Evolutionary conservation across 257 asterid species (phyloP).

Genomic region (Pogostemon cablin): DNA sequence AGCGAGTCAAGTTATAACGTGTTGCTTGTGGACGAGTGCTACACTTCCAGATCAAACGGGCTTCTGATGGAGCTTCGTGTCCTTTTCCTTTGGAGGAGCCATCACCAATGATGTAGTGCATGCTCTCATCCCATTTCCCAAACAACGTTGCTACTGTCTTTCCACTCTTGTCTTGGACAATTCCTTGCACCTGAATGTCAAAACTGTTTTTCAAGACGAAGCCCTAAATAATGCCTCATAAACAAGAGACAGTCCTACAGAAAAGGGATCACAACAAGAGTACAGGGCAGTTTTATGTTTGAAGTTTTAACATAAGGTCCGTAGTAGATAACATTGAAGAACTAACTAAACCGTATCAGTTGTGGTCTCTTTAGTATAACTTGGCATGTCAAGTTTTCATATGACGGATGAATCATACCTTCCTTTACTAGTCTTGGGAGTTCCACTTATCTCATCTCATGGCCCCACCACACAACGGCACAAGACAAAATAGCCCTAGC

Average conservation of each 20-base stretch:
- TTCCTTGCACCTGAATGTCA: slow-evolving; percentile 81
- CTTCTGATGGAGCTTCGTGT: slow-evolving; percentile 58
- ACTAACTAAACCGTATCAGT: not conserved
- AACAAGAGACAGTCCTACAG: not conserved
- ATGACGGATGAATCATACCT: too few species aligned
- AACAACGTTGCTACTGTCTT: slow-evolving; percentile 79
- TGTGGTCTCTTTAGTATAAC: slow-evolving; percentile 2
- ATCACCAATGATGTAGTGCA: slow-evolving; percentile 82
- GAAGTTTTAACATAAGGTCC: not conserved
- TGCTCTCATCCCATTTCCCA: slow-evolving; percentile 98
- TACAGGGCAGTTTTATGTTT: not conserved
- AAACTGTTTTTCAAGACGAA: slow-evolving; percentile 28
- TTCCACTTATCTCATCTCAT: too few species aligned
- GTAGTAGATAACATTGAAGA: not conserved
- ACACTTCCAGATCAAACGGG: slow-evolving; percentile 82
- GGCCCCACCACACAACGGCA: too few species aligned
- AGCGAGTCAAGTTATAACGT: slow-evolving; percentile 85
- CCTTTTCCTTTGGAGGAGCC: slow-evolving; percentile 60
- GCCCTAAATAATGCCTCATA: slow-evolving; percentile 3
- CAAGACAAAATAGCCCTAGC: too few species aligned
- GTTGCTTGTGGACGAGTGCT: slow-evolving; percentile 84
- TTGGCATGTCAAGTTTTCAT: too few species aligned
- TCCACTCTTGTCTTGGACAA: slow-evolving; percentile 81
- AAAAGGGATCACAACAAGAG: not conserved
- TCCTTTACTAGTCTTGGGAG: too few species aligned